phyloP scores from a whole-genome alignment of 345 rosid species.

The Citrus mangshanensis region DNA sequence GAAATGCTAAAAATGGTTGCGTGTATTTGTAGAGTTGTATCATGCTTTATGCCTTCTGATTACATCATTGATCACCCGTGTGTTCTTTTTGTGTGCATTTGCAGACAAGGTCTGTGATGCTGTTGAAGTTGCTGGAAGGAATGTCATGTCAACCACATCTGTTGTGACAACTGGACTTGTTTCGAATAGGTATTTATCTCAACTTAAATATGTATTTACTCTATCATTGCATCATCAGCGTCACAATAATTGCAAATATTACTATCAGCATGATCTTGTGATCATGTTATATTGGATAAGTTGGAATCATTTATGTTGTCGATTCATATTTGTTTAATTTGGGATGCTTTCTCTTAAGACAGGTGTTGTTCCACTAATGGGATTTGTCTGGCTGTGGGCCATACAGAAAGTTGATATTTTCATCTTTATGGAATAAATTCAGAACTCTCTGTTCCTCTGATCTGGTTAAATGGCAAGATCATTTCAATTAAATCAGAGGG shows the following conservation, averaged over 20 bases:
- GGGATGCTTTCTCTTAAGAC: background rate
- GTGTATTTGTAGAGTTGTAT: background rate
- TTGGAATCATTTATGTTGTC: conserved; percentile 7
- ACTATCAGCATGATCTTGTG: background rate
- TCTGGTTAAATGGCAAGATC: background rate
- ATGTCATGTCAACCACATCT: conserved; percentile 85
- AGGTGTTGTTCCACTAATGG: background rate
- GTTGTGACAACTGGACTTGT: conserved; percentile 84
- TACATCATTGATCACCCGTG: background rate
- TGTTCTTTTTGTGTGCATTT: conserved; percentile 2
- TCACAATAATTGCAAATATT: background rate
- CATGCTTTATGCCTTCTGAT: background rate
- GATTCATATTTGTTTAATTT: background rate
- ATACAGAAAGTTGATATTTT: background rate
- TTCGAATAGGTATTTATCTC: conserved; percentile 50
- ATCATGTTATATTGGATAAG: conserved; percentile 5
- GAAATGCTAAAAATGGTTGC: no score
- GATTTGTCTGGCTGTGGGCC: background rate
- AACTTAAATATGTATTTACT: background rate
- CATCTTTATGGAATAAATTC: background rate
- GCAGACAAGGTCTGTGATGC: conserved; percentile 87
- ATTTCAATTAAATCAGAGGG: no score
- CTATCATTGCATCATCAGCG: background rate
- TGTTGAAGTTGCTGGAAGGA: conserved; percentile 87
- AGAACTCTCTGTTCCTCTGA: background rate